These are phyloP conservation scores for Diospyros kaki DNA, from an alignment of 148 eudicot species.

Conservation along the genomic window DNA sequence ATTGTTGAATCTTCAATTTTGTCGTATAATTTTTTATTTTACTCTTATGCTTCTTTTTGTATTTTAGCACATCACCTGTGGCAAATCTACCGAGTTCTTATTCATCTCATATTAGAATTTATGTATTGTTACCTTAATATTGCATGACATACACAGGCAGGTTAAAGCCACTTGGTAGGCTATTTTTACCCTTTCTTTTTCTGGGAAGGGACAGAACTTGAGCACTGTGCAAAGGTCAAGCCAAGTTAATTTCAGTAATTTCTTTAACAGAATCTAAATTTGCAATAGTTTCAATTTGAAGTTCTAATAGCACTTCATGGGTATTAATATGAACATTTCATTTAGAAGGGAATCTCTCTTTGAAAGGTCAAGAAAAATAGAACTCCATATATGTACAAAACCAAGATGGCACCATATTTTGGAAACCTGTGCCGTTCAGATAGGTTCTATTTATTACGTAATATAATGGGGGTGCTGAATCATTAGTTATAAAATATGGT, in stretches of 20 bases:
- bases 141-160: background rate
- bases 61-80: background rate
- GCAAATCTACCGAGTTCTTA: no score
- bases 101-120: no score
- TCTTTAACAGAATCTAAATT: background rate
- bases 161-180: background rate
- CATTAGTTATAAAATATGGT: no score
- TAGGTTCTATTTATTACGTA: no score
- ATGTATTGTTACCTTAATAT: background rate
- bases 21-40: background rate
- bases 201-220: background rate
- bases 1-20: background rate
- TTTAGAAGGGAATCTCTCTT: background rate
- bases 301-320: background rate
- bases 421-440: no score
- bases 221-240: constrained; percentile 1
- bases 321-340: constrained; percentile 1
- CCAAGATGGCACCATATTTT: no score
- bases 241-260: background rate
- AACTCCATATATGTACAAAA: no score
- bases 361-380: no score
- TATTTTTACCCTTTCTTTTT: background rate
- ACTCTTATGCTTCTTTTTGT: background rate
- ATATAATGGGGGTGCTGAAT: no score
- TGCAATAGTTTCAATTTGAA: background rate